phyloP scores from a whole-genome alignment of 768 basidiomycete species.

The Amanita pseudoporphyria region DNA sequence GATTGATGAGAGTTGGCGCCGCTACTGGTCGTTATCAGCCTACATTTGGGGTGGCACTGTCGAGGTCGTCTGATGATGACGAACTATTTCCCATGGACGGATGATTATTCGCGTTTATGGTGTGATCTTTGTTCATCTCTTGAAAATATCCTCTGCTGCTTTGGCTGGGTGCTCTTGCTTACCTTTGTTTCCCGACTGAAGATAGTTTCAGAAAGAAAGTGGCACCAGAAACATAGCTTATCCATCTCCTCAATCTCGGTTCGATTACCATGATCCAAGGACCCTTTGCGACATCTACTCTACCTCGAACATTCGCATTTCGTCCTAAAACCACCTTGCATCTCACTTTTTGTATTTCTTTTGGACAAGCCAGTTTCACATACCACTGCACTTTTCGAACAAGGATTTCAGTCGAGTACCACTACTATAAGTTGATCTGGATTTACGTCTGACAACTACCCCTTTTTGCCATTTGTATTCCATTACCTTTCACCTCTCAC shows the following conservation, averaged over 20 bases:
- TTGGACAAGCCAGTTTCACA: background rate
- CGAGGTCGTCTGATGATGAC: slow-evolving; percentile 2
- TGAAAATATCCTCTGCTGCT: background rate
- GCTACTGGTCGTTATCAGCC: background rate
- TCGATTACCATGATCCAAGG: background rate
- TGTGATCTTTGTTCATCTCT: slow-evolving; percentile 2
- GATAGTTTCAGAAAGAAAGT: background rate
- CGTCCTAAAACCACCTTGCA: background rate
- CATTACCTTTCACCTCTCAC: background rate
- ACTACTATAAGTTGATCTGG: background rate
- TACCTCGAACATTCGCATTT: background rate
- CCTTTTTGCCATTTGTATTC: background rate
- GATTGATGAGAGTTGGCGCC: background rate
- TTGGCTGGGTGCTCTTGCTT: background rate
- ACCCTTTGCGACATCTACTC: background rate
- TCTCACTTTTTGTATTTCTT: background rate
- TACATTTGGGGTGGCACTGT: background rate
- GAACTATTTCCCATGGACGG: slow-evolving; percentile 5
- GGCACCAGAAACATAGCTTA: background rate
- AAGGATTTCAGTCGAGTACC: background rate
- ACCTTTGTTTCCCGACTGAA: background rate
- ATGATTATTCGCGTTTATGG: background rate
- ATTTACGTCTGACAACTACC: background rate
- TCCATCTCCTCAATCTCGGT: background rate
- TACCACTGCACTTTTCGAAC: background rate